phyloP scores from a whole-genome alignment of 345 rosid genomes.

The Trapa incisa region DNA sequence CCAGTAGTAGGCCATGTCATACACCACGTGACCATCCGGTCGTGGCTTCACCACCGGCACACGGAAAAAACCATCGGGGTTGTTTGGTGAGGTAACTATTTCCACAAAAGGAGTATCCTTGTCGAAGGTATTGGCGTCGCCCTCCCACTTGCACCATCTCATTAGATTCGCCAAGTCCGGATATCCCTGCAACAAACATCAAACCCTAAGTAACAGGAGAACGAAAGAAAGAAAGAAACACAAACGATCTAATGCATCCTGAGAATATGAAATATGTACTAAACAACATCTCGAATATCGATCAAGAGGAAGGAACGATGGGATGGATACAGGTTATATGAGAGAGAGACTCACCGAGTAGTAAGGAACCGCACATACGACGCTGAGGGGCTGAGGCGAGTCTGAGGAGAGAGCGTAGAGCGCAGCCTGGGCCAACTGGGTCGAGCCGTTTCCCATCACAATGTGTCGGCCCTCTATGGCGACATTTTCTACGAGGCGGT shows the following conservation, averaged over 20 bases:
- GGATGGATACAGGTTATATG: too few relatives aligned
- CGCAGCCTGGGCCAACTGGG: constrained; percentile 65
- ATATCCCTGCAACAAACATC: constrained; percentile 33
- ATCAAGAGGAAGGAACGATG: too few relatives aligned
- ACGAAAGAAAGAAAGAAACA: too few relatives aligned
- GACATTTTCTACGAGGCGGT: constrained; percentile 53
- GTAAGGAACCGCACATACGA: constrained; percentile 78
- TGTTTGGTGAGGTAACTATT: constrained; percentile 63
- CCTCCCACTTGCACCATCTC: constrained; percentile 71
- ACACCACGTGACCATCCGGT: constrained; percentile 40
- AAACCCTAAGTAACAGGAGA: too few relatives aligned
- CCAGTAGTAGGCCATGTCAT: constrained; percentile 91
- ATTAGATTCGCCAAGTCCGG: constrained; percentile 38
- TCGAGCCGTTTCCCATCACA: constrained; percentile 81
- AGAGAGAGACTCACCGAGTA: constrained; percentile 48
- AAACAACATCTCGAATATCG: too few relatives aligned
- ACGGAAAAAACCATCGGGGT: constrained; percentile 65
- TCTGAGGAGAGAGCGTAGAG: constrained; percentile 54
- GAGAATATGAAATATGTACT: too few relatives aligned
- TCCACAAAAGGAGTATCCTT: constrained; percentile 53
- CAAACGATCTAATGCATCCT: too few relatives aligned
- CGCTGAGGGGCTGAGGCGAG: constrained; percentile 30
- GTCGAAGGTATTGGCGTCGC: constrained; percentile 53
- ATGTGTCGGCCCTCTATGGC: constrained; percentile 30
- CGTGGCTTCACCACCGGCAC: constrained; percentile 54